Evolutionary conservation across 2,329 filamentous ascomycete species (phyloP), one percentile per base, ranked within the genome.

Genomic region (Seiridium unicorne): DNA sequence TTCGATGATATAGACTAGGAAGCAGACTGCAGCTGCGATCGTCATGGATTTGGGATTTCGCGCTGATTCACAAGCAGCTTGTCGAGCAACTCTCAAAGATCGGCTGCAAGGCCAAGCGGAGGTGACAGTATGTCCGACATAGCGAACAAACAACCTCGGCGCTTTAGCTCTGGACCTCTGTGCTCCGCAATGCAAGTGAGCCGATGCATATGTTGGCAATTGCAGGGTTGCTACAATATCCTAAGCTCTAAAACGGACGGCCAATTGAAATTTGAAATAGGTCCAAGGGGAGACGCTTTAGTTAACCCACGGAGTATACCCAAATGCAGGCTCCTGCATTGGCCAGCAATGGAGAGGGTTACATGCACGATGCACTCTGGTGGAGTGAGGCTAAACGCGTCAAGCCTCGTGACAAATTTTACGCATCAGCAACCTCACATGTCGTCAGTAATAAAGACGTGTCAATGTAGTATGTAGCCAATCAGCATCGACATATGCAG

Each of bases 361-460:
- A 53, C 49, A 35, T 10, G n/a, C 18, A 35, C 49, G 34, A 11
- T n/a, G 35, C 35, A 35, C 18, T 32, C 31, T 51, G 32, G 32
- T 35, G 32, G 34, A 35, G 32, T 36, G 49, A 34, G 38, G 38
- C 32, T 35, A 18, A 31, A 31, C 38, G 51, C 51, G 44, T 38
- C 35, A 18, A 38, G 36, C 36, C 51, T 55, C 51, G 51, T 55
- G 51, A 55, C 51, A n/a, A 36, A 35, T 32, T 38, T 38, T 26
- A 26, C 40, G 34, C 32, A n/a, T n/a, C 35, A 36, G 49, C 49
- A 53, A 34, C 49, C 49, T 53, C 49, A 34, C 34, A 53, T 38
- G 34, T 38, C 6, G 51, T 55, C 51, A 44, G 51, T 55, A 32
- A 55, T 55, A 44, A 44, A 55, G 51, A 55, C 18, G 31, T 55